Conservation (phyloP, 768 basidiomycete species). For the Rhodosporidiobolus odoratus region DNA sequence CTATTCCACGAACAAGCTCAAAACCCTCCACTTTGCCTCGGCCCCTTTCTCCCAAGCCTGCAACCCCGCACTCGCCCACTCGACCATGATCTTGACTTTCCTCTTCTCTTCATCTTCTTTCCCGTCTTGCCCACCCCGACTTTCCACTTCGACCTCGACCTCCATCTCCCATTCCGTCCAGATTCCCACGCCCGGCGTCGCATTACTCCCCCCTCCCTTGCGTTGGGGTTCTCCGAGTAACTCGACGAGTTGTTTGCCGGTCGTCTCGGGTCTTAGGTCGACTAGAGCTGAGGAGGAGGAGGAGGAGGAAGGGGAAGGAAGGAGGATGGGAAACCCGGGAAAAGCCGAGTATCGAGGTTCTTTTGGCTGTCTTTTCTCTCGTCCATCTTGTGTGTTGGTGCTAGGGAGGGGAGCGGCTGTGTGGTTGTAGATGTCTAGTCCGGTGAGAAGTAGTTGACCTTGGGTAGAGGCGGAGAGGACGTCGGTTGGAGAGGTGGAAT, state of each 20-base stretch:
- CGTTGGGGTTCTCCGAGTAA: slow-evolving; percentile 76
- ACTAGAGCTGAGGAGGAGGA: not conserved
- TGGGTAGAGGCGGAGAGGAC: slow-evolving; percentile 3
- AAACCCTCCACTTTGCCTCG: slow-evolving; percentile 69
- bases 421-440: slow-evolving; percentile 76
- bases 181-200: slow-evolving; percentile 60
- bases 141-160: slow-evolving; percentile 69
- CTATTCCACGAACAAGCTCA: slow-evolving; percentile 54
- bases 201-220: slow-evolving; percentile 81
- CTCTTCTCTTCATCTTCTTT: slow-evolving; percentile 52
- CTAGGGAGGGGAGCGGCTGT: not conserved
- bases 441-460: slow-evolving; percentile 58
- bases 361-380: not conserved
- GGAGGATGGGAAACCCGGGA: slow-evolving; percentile 13
- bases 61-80: slow-evolving; percentile 52
- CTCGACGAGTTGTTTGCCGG: slow-evolving; percentile 71
- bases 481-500: slow-evolving; percentile 49
- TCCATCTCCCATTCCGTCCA: slow-evolving; percentile 77
- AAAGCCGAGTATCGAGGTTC: not conserved
- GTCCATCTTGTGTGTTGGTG: not conserved
- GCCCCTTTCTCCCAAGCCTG: slow-evolving; percentile 84
- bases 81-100: not conserved
- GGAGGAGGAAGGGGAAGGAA: not conserved
- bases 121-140: too few species aligned
- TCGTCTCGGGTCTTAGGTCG: slow-evolving; percentile 50